phyloP scores from a whole-genome alignment of 2,329 filamentous ascomycete species.

The Neospermospora avenae region DNA sequence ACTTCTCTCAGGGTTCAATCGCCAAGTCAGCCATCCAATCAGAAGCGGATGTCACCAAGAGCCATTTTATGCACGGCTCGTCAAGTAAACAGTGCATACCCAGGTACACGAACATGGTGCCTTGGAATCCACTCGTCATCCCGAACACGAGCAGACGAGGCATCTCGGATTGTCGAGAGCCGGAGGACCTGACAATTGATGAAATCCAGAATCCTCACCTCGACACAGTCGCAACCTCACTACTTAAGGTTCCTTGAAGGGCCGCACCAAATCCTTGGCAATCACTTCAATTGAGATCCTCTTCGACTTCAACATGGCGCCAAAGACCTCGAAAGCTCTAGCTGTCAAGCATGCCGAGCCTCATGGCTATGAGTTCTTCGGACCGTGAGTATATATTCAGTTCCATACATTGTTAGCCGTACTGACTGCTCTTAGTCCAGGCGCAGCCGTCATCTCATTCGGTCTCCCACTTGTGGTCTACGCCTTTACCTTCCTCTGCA shows the following conservation, averaged over 20 bases:
- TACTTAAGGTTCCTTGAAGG: conserved; percentile 12
- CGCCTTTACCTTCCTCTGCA: conserved; percentile 79
- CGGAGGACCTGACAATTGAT: too few species aligned
- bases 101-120: too few species aligned
- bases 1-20: too few species aligned
- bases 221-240: not conserved
- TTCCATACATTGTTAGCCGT: not conserved
- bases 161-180: too few species aligned
- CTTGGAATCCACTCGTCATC: too few species aligned
- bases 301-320: conserved; percentile 23
- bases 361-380: conserved; percentile 37
- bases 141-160: too few species aligned
- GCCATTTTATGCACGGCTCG: too few species aligned
- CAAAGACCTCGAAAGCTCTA: conserved; percentile 24
- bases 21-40: too few species aligned
- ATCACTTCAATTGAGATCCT: conserved; percentile 6
- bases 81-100: too few species aligned
- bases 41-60: too few species aligned
- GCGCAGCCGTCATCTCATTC: conserved; percentile 74
- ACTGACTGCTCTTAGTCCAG: conserved; percentile 52
- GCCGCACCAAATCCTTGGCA: not conserved
- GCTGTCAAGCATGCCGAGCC: conserved; percentile 23
- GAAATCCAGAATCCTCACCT: too few species aligned
- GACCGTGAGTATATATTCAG: conserved; percentile 31
- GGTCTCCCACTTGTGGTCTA: conserved; percentile 78